A percentile compares a stretch with the other conserved stretches of the same genome.
Conservation (phyloP, 352 stramenopile species). For the Blastocystis sp. region DNA sequence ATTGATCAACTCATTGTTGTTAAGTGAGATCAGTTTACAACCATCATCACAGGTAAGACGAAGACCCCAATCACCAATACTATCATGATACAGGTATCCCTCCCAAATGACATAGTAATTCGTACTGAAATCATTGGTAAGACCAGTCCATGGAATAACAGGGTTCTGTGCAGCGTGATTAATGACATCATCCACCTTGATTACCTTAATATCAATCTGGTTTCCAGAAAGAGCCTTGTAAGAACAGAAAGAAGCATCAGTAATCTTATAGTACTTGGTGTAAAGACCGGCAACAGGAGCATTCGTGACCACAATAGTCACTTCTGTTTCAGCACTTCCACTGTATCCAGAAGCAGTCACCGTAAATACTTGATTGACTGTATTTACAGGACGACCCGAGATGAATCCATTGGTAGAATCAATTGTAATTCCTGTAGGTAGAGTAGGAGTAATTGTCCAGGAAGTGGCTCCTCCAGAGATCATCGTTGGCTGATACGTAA, state of each 20-base stretch:
- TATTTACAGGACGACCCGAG: neutral
- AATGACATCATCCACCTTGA: neutral
- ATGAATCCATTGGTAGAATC: neutral
- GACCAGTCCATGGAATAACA: neutral
- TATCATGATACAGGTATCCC: neutral
- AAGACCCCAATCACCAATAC: slow-evolving; percentile 26
- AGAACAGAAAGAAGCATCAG: neutral
- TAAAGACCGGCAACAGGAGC: neutral
- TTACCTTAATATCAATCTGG: slow-evolving; percentile 15
- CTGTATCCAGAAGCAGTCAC: slow-evolving; percentile 4
- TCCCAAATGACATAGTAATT: slow-evolving; percentile 30
- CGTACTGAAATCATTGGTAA: neutral
- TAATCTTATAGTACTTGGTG: slow-evolving; percentile 33
- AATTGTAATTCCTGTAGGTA: slow-evolving; percentile 31
- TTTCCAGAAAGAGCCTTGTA: neutral
- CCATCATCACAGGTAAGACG: neutral
- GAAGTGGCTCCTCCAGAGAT: neutral
- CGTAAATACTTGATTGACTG: neutral
- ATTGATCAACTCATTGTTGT: neutral
- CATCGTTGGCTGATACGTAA: neutral
- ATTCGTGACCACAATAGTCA: neutral
- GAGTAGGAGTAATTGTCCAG: slow-evolving; percentile 15
- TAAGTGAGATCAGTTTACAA: slow-evolving; percentile 2
- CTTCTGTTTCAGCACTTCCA: neutral
- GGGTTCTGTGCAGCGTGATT: neutral